phyloP scores from a whole-genome alignment of 495 filamentous ascomycete genomes.

The Xylaria longipes region DNA sequence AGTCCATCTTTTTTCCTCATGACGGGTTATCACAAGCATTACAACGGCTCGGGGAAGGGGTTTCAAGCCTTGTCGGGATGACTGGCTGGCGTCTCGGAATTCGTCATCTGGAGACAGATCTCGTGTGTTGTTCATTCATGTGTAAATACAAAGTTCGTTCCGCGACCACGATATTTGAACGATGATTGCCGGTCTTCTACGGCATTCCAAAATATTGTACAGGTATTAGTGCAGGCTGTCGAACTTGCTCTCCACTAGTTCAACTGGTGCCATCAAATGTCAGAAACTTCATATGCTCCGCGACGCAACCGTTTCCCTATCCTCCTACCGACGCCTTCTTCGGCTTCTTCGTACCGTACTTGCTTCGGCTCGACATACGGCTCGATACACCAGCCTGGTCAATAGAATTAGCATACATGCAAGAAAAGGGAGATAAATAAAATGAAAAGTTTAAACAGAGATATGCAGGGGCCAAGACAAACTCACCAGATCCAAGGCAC shows the following conservation, averaged over 20 bases:
- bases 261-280: neutral
- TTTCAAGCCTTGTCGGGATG: conserved; percentile 33
- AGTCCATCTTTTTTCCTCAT: conserved; percentile 35
- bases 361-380: conserved; percentile 82
- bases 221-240: conserved; percentile 2
- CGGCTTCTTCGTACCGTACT: conserved; percentile 99
- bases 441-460: neutral
- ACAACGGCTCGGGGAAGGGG: conserved; percentile 34
- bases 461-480: neutral
- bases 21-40: conserved; percentile 38
- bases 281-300: neutral
- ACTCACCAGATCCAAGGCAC: conserved; percentile 92
- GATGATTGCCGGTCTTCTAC: conserved; percentile 17
- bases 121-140: conserved; percentile 33
- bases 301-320: conserved; percentile 1
- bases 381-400: conserved; percentile 86
- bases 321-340: conserved; percentile 67
- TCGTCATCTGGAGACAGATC: conserved; percentile 36
- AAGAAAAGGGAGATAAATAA: neutral
- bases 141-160: conserved; percentile 44
- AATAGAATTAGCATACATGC: neutral
- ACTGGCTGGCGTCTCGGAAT: conserved; percentile 40
- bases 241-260: neutral
- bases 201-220: conserved; percentile 13
- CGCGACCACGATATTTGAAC: conserved; percentile 8